Percentiles rank a stretch among this genome's conserved stretches.
Conservation (phyloP, 2,329 filamentous ascomycete species). For the Penicillium sp. region DNA sequence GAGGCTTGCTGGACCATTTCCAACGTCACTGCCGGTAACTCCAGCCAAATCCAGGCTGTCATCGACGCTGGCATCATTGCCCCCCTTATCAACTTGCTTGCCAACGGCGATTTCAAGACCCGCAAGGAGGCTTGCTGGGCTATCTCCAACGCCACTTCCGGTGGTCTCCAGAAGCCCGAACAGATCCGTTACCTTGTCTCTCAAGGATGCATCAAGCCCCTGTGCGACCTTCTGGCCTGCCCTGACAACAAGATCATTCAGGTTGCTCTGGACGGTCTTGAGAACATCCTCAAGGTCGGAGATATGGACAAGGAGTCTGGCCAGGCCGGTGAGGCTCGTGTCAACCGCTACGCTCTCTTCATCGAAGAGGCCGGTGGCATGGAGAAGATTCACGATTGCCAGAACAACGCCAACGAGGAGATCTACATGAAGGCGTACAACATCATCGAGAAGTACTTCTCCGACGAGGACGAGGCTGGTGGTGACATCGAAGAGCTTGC, state of each 20-base stretch:
- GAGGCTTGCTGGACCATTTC: constrained; percentile 99
- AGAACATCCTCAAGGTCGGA: constrained; percentile 99
- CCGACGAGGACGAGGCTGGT: constrained; percentile 84
- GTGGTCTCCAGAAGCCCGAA: constrained; percentile 96
- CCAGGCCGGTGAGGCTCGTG: constrained; percentile 50
- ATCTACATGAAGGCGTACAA: constrained; percentile 99
- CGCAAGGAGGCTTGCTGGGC: constrained; percentile 99
- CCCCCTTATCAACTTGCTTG: constrained; percentile 90
- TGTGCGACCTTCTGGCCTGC: constrained; percentile 91
- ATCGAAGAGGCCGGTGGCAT: constrained; percentile 98
- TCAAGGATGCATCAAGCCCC: constrained; percentile 93
- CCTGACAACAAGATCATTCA: constrained; percentile 99
- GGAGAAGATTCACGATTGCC: constrained; percentile 99
- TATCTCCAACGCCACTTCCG: constrained; percentile 96
- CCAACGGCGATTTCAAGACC: constrained; percentile 97
- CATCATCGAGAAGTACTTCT: constrained; percentile 99
- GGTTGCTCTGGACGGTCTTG: constrained; percentile 92
- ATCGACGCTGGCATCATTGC: constrained; percentile 97
- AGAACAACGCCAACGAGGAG: constrained; percentile 99
- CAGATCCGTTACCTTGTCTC: constrained; percentile 94
- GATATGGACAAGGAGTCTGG: constrained; percentile 94
- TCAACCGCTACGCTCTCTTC: constrained; percentile 96
- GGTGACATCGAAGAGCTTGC: constrained; percentile 78
- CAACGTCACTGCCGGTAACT: constrained; percentile 98
- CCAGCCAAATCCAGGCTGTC: constrained; percentile 93